phyloP scores from a whole-genome alignment of 305 asterid genomes.

The Caryopteris hybrid region DNA sequence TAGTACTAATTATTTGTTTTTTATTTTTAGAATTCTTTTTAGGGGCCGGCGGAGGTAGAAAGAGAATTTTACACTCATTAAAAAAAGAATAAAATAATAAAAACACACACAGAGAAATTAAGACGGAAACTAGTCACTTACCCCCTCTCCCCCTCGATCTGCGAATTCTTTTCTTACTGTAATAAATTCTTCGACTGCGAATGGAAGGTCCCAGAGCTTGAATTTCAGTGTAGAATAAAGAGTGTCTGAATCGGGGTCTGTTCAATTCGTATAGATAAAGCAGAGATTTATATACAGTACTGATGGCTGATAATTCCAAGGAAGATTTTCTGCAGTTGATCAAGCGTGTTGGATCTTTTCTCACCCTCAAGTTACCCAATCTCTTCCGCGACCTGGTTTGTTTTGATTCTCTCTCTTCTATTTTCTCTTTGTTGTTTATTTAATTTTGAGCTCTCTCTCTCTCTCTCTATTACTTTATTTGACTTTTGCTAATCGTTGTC shows the following conservation, averaged over 20 bases:
- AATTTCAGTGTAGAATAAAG: conserved; percentile 7
- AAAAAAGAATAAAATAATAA: no score
- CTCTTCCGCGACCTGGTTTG: conserved; percentile 54
- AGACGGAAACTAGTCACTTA: background rate
- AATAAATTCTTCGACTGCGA: conserved; percentile 4
- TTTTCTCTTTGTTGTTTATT: background rate
- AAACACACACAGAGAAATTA: background rate
- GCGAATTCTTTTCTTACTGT: conserved; percentile 10
- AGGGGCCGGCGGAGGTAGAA: no score
- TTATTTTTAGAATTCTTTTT: no score
- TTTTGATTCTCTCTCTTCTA: background rate
- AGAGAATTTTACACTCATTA: no score
- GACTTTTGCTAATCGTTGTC: conserved; percentile 5
- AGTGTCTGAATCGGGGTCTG: conserved; percentile 10
- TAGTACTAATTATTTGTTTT: no score
- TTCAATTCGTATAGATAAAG: conserved; percentile 9
- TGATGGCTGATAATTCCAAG: conserved; percentile 67
- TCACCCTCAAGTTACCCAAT: conserved; percentile 59
- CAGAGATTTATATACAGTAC: background rate
- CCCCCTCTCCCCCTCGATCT: conserved; percentile 17
- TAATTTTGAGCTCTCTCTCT: background rate
- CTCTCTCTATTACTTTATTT: background rate
- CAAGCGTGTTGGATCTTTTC: conserved; percentile 68
- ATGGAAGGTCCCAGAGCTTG: conserved; percentile 20
- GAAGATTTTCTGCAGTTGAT: conserved; percentile 64